Evolutionary conservation across 1,284 basidiomycete species (phyloP).

Genomic region (Boletus mariae): DNA sequence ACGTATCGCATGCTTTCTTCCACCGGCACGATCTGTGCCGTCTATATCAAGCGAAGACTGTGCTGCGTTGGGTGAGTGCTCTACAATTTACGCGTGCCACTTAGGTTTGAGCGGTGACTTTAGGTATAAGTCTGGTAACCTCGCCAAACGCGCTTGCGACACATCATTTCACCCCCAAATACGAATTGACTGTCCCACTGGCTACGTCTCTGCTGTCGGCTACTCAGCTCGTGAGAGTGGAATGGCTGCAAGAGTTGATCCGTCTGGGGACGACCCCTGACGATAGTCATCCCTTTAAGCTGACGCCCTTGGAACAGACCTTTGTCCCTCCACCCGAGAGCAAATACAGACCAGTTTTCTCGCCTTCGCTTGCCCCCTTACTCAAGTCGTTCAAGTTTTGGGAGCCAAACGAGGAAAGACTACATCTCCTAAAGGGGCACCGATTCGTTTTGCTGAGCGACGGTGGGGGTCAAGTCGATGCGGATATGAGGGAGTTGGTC

Average conservation of each 20-base stretch:
- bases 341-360: conserved; percentile 57
- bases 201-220: conserved; percentile 55
- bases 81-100: too few species aligned
- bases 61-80: conserved; percentile 48
- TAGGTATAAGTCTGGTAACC: conserved; percentile 51
- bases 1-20: conserved; percentile 48
- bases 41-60: conserved; percentile 43
- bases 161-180: conserved; percentile 56
- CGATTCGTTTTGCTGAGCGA: conserved; percentile 61
- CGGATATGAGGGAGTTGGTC: conserved; percentile 50
- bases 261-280: conserved; percentile 41
- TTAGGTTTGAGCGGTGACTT: background rate
- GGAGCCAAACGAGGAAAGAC: conserved; percentile 60
- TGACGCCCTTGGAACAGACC: conserved; percentile 43
- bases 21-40: conserved; percentile 31
- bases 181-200: conserved; percentile 44
- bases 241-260: conserved; percentile 61
- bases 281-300: conserved; percentile 33
- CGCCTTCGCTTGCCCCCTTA: conserved; percentile 42
- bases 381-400: conserved; percentile 54
- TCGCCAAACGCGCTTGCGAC: conserved; percentile 46
- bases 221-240: conserved; percentile 54
- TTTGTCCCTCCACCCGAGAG: conserved; percentile 47
- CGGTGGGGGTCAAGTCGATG: conserved; percentile 44
- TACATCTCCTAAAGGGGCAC: conserved; percentile 47